Percentiles rank a stretch among this genome's conserved stretches.
These are phyloP conservation scores for Xylaria sp. DNA, from an alignment of 2,329 filamentous ascomycete genomes.

Conservation along the genomic window DNA sequence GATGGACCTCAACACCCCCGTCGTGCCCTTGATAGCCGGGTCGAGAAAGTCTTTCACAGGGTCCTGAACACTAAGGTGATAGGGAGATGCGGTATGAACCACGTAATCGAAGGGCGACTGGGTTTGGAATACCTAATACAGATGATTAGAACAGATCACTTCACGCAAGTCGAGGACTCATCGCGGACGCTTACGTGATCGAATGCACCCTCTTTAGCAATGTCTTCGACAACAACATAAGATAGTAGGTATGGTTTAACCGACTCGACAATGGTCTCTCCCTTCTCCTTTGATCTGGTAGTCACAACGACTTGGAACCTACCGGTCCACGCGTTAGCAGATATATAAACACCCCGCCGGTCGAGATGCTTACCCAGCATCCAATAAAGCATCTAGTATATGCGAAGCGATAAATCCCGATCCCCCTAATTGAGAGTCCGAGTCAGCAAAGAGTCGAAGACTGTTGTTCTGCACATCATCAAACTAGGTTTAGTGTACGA, in stretches of 20 bases:
- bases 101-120: slow-evolving; percentile 70
- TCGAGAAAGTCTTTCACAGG: slow-evolving; percentile 55
- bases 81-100: slow-evolving; percentile 76
- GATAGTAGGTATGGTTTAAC: slow-evolving; percentile 46
- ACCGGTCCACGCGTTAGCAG: background rate
- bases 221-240: slow-evolving; percentile 70
- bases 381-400: slow-evolving; percentile 54
- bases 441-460: slow-evolving; percentile 2
- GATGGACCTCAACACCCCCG: slow-evolving; percentile 55
- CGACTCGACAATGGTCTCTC: slow-evolving; percentile 49
- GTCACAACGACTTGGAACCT: slow-evolving; percentile 53
- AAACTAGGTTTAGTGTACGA: background rate
- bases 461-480: background rate
- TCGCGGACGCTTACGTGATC: slow-evolving; percentile 50
- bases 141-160: background rate
- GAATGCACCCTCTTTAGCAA: slow-evolving; percentile 73
- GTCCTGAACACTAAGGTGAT: slow-evolving; percentile 68
- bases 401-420: slow-evolving; percentile 62
- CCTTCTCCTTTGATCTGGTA: slow-evolving; percentile 55
- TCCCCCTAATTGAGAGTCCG: slow-evolving; percentile 46
- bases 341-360: slow-evolving; percentile 47
- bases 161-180: background rate
- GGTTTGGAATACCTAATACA: slow-evolving; percentile 45
- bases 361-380: slow-evolving; percentile 44
- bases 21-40: slow-evolving; percentile 61